Conservation (phyloP, 2,329 filamentous ascomycete species). For the Colletotrichum tropicicola region DNA sequence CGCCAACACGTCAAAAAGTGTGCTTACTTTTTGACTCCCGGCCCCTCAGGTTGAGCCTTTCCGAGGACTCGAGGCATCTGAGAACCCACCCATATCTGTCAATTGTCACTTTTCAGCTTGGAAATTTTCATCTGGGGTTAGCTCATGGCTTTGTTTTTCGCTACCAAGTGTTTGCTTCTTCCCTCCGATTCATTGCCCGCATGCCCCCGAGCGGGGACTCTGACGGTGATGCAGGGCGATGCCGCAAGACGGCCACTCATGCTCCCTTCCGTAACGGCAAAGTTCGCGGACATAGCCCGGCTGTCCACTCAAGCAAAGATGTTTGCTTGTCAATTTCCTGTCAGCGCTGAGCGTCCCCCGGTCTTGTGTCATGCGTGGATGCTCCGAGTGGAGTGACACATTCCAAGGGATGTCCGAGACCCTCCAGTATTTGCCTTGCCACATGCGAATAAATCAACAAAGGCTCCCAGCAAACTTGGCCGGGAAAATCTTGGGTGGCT, state of each 20-base stretch:
- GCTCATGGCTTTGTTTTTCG: background rate
- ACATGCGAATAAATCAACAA: background rate
- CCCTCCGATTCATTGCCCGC: background rate
- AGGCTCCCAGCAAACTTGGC: background rate
- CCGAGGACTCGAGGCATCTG: no score
- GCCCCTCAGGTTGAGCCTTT: no score
- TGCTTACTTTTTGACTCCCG: conserved; percentile 1
- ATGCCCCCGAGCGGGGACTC: background rate
- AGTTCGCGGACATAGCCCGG: background rate
- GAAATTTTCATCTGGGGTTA: background rate
- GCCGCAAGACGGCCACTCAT: background rate
- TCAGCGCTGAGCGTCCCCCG: background rate
- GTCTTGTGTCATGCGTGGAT: background rate
- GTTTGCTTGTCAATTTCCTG: background rate
- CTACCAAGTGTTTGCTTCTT: conserved; percentile 12
- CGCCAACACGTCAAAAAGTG: background rate
- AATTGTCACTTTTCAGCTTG: background rate
- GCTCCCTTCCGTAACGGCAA: background rate
- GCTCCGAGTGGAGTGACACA: background rate
- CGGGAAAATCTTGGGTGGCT: background rate
- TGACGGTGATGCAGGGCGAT: background rate
- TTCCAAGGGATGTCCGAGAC: background rate
- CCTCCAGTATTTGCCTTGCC: background rate
- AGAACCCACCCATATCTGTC: background rate
- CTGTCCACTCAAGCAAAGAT: background rate